Base-by-base conservation (phyloP, 1,284 basidiomycete species). In the Xanthoconium separans region DNA sequence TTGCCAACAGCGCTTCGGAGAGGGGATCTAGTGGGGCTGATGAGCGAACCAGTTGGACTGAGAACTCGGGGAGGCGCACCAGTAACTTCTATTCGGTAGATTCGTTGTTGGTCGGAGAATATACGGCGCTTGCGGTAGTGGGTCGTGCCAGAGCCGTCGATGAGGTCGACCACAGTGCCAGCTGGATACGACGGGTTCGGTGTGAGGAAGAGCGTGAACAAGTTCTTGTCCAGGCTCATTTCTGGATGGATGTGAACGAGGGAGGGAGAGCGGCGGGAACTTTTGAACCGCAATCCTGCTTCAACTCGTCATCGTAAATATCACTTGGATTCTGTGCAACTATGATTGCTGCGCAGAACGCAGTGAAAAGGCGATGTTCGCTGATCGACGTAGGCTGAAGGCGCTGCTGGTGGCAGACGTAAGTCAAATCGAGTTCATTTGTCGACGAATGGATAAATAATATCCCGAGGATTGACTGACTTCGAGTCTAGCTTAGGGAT, bases 201-300 rank as follows among this genome's bases (percentile, higher is more conserved):
- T 0, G 78, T 77, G 54, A 91, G 71, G 58, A 79, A 72, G 49
- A 92, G 81, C 4, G 89, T 91, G 72, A 91, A 92, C 7, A 92
- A 75, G 67, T 91, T 91, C 68, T 88, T 80, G 65, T 90, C 88
- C 46, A 91, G 75, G 61, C 85, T 89, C 88, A 90, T 90, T 6
- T 13, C 11, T 12, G 31, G 31, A 33, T 33, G 31, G 31, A 5
- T 33, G 31, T 13, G 31, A 13, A 33, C 31, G 13, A 13, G 31
- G 31, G 13, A 13, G n/a, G n/a, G n/a, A n/a, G n/a, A n/a, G n/a
- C 31, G 31, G 31, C 6, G 30, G 30, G 30, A 33, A n/a, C n/a
- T n/a, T n/a, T n/a, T n/a, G n/a, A n/a, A n/a, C n/a, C 31, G 31
- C 31, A 11, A 13, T 33, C 31, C 11, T 12, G 31, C 31, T 33